phyloP scores from a whole-genome alignment of 208 protist genomes.

The Herpetomonas tarakana region DNA sequence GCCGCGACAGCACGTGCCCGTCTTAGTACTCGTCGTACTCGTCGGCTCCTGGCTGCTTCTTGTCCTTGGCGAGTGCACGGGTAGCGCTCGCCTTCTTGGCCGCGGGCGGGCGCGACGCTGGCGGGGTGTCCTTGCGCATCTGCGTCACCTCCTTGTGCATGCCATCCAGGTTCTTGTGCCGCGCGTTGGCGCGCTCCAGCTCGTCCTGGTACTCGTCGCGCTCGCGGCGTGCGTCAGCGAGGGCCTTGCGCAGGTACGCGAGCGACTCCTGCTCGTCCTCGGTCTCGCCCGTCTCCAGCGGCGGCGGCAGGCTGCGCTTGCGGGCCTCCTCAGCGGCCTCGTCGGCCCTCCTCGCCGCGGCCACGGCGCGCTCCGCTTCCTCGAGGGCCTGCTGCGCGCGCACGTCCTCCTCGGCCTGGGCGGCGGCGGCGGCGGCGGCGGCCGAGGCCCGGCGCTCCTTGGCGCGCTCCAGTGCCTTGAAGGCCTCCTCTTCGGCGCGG shows the following conservation, averaged over 20 bases:
- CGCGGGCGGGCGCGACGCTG: background rate
- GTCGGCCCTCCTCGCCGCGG: slow-evolving; percentile 16
- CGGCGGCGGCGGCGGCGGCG: slow-evolving; percentile 8
- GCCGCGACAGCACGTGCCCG: background rate
- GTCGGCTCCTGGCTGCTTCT: background rate
- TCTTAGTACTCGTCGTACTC: slow-evolving; percentile 5
- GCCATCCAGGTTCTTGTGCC: background rate
- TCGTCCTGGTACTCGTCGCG: slow-evolving; percentile 45
- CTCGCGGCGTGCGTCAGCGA: slow-evolving; percentile 44
- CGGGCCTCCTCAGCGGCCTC: slow-evolving; percentile 25
- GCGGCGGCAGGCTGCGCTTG: slow-evolving; percentile 13
- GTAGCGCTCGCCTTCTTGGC: background rate
- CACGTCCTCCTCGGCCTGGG: slow-evolving; percentile 17
- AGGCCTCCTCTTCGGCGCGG: slow-evolving; percentile 21
- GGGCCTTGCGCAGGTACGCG: slow-evolving; percentile 51
- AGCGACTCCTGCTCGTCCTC: slow-evolving; percentile 37
- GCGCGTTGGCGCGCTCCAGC: slow-evolving; percentile 20
- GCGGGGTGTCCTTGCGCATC: background rate
- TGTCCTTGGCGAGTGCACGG: slow-evolving; percentile 4
- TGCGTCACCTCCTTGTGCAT: slow-evolving; percentile 1
- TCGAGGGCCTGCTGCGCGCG: slow-evolving; percentile 16
- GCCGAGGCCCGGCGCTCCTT: slow-evolving; percentile 15
- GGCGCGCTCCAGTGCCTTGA: slow-evolving; percentile 14
- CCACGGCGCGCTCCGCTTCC: slow-evolving; percentile 20
- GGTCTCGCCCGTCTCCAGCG: slow-evolving; percentile 30